Evolutionary conservation across 148 eudicot genomes (phyloP), one percentile per base, ranked within the genome.

Genomic region (Arctostaphylos glauca): DNA sequence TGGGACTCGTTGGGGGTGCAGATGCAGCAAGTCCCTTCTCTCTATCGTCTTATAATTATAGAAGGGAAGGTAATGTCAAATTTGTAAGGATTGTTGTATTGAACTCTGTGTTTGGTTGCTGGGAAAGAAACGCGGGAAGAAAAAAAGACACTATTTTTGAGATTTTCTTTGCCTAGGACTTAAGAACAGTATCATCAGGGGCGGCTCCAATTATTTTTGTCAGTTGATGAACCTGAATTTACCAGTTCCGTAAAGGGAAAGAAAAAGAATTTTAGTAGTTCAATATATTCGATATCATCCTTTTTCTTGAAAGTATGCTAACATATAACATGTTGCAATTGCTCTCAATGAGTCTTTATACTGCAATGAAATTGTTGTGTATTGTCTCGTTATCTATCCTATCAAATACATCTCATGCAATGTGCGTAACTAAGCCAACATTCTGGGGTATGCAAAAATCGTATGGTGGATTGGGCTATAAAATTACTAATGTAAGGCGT

Each of bases 1-100:
- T 92, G 98, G 98, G 98, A 95, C 5, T 83, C 90, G 13, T 85
- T 93, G 25, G 98, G 98, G 66, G 84, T 91, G 78, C 89, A 86
- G 76, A 90, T 92, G 86, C 95, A 94, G 54, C 91, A 91, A 59
- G 88, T 96, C 52, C 93, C 97, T 9, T 88, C 92, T 25, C 88
- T 95, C 21, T 67, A 87, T 38, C 81, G 84, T 50, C 90, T 95
- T 25, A 84, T 91, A 16, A 49, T 60, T 4, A 83, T 76, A 0
- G 98, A 94, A 96, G 95, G 93, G 7, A 94, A 94, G 98, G 98
- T 96, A 83, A 55, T 6, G 44, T n/a, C 5, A 43, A 31, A 14
- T 1, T 47, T 46, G 6, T 55, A 14, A 31, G 53, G 49, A 3
- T 19, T 5, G 19, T 10, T 6, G 4, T 16, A 25, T 64, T 44